A percentile compares a stretch with the other conserved stretches of the same genome.
Evolutionary conservation across 2,329 filamentous ascomycete species (phyloP).

Genomic region (Calonectria naviculata): DNA sequence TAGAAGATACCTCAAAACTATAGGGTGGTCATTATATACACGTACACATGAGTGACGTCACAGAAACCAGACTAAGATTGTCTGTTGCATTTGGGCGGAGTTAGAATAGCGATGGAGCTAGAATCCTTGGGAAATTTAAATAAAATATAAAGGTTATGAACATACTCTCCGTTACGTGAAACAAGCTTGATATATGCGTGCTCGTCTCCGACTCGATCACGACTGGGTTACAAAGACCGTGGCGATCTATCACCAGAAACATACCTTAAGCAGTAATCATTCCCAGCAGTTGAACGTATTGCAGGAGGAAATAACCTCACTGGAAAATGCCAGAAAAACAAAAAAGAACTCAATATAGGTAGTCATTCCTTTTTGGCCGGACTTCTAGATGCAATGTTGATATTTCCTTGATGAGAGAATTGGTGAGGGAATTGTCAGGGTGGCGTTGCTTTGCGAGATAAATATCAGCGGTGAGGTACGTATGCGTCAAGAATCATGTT

Average conservation of each 20-base stretch:
- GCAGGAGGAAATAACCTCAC: no score
- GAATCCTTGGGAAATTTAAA: constrained; percentile 12
- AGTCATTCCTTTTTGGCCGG: background rate
- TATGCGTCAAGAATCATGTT: background rate
- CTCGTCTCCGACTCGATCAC: no score
- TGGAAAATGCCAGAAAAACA: background rate
- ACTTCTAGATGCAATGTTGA: background rate
- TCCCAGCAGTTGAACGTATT: no score
- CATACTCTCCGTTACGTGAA: background rate
- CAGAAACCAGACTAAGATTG: constrained; percentile 4
- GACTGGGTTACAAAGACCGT: no score
- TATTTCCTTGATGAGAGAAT: background rate
- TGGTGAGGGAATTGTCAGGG: background rate
- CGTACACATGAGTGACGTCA: background rate
- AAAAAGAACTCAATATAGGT: background rate
- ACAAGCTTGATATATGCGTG: no score
- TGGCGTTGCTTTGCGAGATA: background rate
- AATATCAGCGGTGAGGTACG: background rate
- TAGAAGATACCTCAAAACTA: constrained; percentile 4
- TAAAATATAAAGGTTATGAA: constrained; percentile 3
- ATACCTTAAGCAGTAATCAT: no score
- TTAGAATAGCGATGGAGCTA: constrained; percentile 15
- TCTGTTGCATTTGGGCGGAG: constrained; percentile 25
- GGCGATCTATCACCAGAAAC: no score
- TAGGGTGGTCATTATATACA: background rate